Conservation (phyloP, 805 yeast genomes). For the Starmerella kuoi region DNA sequence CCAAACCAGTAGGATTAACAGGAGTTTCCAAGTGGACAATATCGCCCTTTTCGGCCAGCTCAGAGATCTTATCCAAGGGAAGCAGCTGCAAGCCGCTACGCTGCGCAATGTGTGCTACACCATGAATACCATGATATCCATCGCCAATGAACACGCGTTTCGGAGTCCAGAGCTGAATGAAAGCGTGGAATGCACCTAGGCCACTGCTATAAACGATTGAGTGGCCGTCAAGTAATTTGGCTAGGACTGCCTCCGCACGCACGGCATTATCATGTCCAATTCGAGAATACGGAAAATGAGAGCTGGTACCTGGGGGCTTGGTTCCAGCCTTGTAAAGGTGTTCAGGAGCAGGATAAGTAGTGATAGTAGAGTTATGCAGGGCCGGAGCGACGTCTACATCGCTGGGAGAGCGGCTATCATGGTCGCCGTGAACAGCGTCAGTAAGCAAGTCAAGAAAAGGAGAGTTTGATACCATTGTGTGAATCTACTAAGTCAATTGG, state of each 20-base stretch:
- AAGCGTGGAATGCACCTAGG: slow-evolving; percentile 66
- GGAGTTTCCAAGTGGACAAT: slow-evolving; percentile 63
- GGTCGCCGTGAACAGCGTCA: slow-evolving; percentile 56
- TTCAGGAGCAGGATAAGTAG: slow-evolving; percentile 50
- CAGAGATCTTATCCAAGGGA: slow-evolving; percentile 27
- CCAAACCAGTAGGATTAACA: slow-evolving; percentile 67
- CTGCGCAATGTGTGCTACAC: slow-evolving; percentile 49
- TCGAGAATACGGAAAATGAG: slow-evolving; percentile 51
- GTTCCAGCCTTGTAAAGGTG: slow-evolving; percentile 36
- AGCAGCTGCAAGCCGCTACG: slow-evolving; percentile 39
- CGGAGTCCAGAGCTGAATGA: slow-evolving; percentile 59
- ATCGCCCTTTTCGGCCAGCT: slow-evolving; percentile 52
- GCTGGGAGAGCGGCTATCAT: slow-evolving; percentile 28
- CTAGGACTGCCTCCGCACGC: slow-evolving; percentile 55
- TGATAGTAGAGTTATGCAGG: slow-evolving; percentile 71
- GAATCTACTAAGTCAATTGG: not conserved
- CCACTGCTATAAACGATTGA: slow-evolving; percentile 70
- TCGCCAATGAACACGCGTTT: slow-evolving; percentile 61
- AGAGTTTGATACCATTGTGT: not conserved
- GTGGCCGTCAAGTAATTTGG: slow-evolving; percentile 47
- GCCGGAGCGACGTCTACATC: slow-evolving; percentile 47
- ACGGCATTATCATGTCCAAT: slow-evolving; percentile 59
- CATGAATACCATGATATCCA: slow-evolving; percentile 78
- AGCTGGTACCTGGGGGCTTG: slow-evolving; percentile 17
- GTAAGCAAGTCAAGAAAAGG: slow-evolving; percentile 10